A percentile compares a stretch with the other conserved stretches of the same genome.
These are phyloP conservation scores for Cunninghamia lanceolata DNA, from an alignment of 75 land plant species.

Conservation along the genomic window DNA sequence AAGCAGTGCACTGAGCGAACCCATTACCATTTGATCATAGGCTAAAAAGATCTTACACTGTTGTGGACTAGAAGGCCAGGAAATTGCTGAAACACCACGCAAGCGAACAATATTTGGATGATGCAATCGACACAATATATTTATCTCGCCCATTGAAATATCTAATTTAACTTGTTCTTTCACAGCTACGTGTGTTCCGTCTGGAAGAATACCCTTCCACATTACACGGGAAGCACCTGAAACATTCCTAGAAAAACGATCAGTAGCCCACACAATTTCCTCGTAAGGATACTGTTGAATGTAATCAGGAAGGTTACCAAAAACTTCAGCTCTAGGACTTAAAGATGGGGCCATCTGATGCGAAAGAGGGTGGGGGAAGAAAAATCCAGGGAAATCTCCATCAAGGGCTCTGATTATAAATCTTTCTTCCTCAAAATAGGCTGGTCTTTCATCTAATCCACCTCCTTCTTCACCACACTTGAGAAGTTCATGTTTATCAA, in stretches of 20 bases:
- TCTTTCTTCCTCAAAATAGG: slow-evolving; percentile 1
- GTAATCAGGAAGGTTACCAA: neutral
- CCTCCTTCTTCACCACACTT: neutral
- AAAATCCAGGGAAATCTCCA: slow-evolving; percentile 2
- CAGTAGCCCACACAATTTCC: neutral
- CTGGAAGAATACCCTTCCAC: neutral
- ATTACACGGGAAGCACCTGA: neutral
- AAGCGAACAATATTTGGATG: slow-evolving; percentile 6
- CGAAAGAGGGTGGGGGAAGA: neutral
- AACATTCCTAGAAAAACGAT: neutral
- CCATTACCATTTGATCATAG: slow-evolving; percentile 9
- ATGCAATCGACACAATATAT: neutral
- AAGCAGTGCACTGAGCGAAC: neutral
- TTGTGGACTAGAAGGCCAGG: too few species aligned
- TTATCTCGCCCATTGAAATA: neutral
- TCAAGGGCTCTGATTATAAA: slow-evolving; percentile 4
- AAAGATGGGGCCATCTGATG: neutral
- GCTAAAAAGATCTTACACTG: neutral
- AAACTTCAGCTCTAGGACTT: neutral
- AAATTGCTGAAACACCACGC: neutral
- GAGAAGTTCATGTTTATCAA: slow-evolving; percentile 6
- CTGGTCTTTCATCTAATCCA: neutral
- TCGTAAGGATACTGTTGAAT: neutral
- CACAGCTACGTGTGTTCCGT: slow-evolving; percentile 2
- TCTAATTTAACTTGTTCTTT: neutral